A percentile compares a stretch with the other conserved stretches of the same genome.
phyloP scores from a whole-genome alignment of 768 basidiomycete species.

The Tulasnella sp. region DNA sequence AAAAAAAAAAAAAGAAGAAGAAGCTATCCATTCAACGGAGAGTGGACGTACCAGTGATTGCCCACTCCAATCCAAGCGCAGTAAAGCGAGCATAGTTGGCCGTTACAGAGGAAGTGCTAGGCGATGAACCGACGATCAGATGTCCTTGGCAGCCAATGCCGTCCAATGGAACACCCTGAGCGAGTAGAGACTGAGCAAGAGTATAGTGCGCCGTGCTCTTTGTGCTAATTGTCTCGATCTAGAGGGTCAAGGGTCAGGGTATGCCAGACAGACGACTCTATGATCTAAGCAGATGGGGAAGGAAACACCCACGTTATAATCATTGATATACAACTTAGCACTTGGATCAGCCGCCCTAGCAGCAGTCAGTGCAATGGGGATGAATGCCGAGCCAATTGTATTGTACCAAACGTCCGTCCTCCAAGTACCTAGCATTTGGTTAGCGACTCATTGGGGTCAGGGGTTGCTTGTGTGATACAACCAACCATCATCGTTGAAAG shows the following conservation, averaged over 20 bases:
- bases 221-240: constrained; percentile 26
- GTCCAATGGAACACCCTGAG: constrained; percentile 43
- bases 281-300: no score
- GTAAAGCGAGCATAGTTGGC: constrained; percentile 43
- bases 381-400: constrained; percentile 39
- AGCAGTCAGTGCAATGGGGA: constrained; percentile 36
- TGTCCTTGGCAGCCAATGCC: constrained; percentile 44
- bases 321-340: constrained; percentile 44
- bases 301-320: constrained; percentile 9
- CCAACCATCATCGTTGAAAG: constrained; percentile 46
- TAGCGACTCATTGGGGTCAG: no score
- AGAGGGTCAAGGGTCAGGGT: constrained; percentile 16
- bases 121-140: constrained; percentile 9
- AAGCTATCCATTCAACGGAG: not conserved
- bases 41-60: constrained; percentile 36
- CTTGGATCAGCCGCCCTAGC: constrained; percentile 45
- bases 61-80: constrained; percentile 53
- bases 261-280: no score
- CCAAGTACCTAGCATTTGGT: constrained; percentile 31
- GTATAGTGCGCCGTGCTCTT: constrained; percentile 49
- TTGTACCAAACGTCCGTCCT: constrained; percentile 44
- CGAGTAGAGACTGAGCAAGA: constrained; percentile 40
- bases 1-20: no score
- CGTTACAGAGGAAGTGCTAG: constrained; percentile 26
- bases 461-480: no score